These are phyloP conservation scores for Schwanniomyces pseudopolymorphus DNA, from an alignment of 805 yeast species.

Conservation along the genomic window DNA sequence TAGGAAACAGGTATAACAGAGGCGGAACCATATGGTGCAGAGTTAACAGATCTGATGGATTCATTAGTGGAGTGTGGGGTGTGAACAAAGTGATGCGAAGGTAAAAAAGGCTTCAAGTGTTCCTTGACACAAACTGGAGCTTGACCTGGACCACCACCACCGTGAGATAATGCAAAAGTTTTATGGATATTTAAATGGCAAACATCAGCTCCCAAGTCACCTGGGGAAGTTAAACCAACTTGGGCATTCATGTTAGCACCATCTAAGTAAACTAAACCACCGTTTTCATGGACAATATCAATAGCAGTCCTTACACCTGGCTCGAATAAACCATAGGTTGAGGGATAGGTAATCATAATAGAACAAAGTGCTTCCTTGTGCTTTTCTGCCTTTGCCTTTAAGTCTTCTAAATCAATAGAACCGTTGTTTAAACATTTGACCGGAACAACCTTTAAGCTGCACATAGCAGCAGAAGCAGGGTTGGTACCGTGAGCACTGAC, in stretches of 20 bases:
- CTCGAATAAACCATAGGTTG: conserved; percentile 95
- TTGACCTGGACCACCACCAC: conserved; percentile 99
- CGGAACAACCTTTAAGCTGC: conserved; percentile 90
- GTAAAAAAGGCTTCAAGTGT: conserved; percentile 79
- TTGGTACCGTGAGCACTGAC: conserved; percentile 98
- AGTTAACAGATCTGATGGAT: conserved; percentile 74
- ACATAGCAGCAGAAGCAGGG: conserved; percentile 98
- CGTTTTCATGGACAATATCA: conserved; percentile 76
- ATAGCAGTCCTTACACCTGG: conserved; percentile 86
- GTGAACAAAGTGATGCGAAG: conserved; percentile 64
- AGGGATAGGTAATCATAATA: conserved; percentile 95
- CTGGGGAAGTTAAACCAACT: conserved; percentile 96
- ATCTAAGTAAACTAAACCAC: conserved; percentile 96
- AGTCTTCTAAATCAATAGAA: conserved; percentile 77
- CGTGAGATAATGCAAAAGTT: conserved; percentile 97
- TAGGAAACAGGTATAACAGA: conserved; percentile 90
- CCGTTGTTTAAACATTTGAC: conserved; percentile 86
- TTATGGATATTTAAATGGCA: conserved; percentile 96
- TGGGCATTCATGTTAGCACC: conserved; percentile 99
- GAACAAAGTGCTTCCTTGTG: conserved; percentile 77
- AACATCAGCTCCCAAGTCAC: conserved; percentile 96
- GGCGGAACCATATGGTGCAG: conserved; percentile 97
- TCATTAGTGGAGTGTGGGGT: conserved; percentile 49
- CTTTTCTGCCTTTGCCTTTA: conserved; percentile 68
- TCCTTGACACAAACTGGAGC: conserved; percentile 94